These are phyloP conservation scores for Eleusine coracana DNA, from an alignment of 176 grass and related monocot genomes.

Conservation along the genomic window DNA sequence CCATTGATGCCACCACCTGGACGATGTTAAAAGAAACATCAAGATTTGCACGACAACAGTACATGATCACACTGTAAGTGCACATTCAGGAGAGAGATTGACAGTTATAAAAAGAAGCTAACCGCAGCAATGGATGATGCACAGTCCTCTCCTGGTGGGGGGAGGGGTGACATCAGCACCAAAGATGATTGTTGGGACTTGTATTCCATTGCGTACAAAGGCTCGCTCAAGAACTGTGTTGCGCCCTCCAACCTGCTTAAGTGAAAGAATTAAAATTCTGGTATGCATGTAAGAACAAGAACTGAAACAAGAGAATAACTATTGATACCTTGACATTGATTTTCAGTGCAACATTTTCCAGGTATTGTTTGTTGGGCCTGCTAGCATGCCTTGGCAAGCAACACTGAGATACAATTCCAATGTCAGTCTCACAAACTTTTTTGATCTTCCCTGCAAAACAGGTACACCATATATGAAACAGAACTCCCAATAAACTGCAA, in stretches of 20 bases:
- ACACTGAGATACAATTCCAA: slow-evolving; percentile 85
- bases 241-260: slow-evolving; percentile 64
- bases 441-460: slow-evolving; percentile 67
- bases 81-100: background rate
- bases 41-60: background rate
- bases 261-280: background rate
- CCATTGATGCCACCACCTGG: slow-evolving; percentile 73
- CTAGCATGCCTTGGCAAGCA: slow-evolving; percentile 59
- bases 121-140: slow-evolving; percentile 84
- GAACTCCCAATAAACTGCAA: slow-evolving; percentile 7
- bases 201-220: slow-evolving; percentile 51
- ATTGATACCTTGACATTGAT: slow-evolving; percentile 82
- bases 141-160: slow-evolving; percentile 75
- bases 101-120: slow-evolving; percentile 15
- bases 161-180: slow-evolving; percentile 80
- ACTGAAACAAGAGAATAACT: background rate
- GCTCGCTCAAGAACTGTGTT: slow-evolving; percentile 72
- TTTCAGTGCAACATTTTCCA: slow-evolving; percentile 84
- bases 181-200: slow-evolving; percentile 72
- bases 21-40: background rate
- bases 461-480: background rate
- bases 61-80: background rate
- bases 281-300: background rate
- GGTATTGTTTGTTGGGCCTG: slow-evolving; percentile 71
- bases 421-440: slow-evolving; percentile 71